These are phyloP conservation scores for Pseudonitzschia delicatissima DNA, from an alignment of 108 stramenopile genomes.

Conservation along the genomic window DNA sequence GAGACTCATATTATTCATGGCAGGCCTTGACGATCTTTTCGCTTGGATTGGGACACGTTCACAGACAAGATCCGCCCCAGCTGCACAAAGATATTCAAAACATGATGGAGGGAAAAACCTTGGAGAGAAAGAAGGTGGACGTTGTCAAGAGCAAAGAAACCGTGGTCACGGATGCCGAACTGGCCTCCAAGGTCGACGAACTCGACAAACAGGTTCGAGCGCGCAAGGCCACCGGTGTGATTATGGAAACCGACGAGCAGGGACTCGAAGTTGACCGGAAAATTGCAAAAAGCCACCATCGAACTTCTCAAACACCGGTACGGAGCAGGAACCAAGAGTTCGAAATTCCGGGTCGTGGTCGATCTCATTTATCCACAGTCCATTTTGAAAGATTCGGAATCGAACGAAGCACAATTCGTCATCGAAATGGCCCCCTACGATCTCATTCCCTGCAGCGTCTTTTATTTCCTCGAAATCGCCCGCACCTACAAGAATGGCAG, in stretches of 20 bases:
- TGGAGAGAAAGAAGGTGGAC: not conserved
- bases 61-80: not conserved
- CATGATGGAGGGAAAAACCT: not conserved
- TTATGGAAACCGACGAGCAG: constrained; percentile 70
- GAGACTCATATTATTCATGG: not conserved
- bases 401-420: constrained; percentile 47
- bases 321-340: not conserved
- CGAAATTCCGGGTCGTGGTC: constrained; percentile 55
- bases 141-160: not conserved
- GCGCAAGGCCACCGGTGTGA: constrained; percentile 54
- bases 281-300: constrained; percentile 65
- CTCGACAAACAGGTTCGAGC: constrained; percentile 63
- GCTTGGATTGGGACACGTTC: not conserved
- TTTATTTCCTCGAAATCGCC: constrained; percentile 79
- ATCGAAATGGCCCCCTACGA: constrained; percentile 70
- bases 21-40: not conserved
- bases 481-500: constrained; percentile 58
- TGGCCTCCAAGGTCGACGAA: constrained; percentile 11
- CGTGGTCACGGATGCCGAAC: not conserved
- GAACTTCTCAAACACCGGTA: constrained; percentile 54
- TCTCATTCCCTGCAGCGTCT: constrained; percentile 68
- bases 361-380: constrained; percentile 71
- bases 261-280: constrained; percentile 39
- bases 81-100: not conserved
- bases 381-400: constrained; percentile 63